Evolutionary conservation across 2,329 filamentous ascomycete species (phyloP).

Genomic region (Calonectria henricotiae): DNA sequence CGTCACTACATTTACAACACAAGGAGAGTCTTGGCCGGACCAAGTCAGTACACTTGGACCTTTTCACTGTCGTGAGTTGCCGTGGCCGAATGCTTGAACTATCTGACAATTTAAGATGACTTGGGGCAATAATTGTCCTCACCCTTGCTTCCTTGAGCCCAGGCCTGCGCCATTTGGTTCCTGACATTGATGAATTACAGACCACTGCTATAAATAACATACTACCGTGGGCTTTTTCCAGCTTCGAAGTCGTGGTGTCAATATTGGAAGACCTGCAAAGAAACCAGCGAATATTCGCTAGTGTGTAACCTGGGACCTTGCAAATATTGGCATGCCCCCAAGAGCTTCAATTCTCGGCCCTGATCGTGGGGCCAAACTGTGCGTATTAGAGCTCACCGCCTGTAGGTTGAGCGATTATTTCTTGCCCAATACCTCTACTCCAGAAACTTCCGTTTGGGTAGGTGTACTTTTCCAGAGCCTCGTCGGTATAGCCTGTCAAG

Average conservation of each 20-base stretch:
- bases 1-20: slow-evolving; percentile 53
- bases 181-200: slow-evolving; percentile 55
- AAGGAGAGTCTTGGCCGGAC: slow-evolving; percentile 50
- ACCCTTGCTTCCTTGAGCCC: slow-evolving; percentile 54
- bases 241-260: slow-evolving; percentile 51
- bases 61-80: slow-evolving; percentile 54
- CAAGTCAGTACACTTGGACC: slow-evolving; percentile 57
- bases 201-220: slow-evolving; percentile 51
- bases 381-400: slow-evolving; percentile 51
- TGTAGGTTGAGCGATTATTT: slow-evolving; percentile 55
- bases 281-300: slow-evolving; percentile 48
- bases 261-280: slow-evolving; percentile 54
- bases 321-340: background rate
- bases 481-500: slow-evolving; percentile 79
- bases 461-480: slow-evolving; percentile 90
- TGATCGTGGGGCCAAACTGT: slow-evolving; percentile 1
- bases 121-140: slow-evolving; percentile 55
- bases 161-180: slow-evolving; percentile 50
- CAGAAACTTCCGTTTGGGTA: slow-evolving; percentile 71
- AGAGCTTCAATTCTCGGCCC: background rate
- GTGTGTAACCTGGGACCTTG: slow-evolving; percentile 31
- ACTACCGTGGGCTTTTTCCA: slow-evolving; percentile 52
- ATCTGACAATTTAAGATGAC: slow-evolving; percentile 46
- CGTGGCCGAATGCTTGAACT: background rate
- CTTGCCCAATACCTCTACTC: slow-evolving; percentile 51